phyloP scores from a whole-genome alignment of 805 yeast genomes.

The Limtongia smithiae region DNA sequence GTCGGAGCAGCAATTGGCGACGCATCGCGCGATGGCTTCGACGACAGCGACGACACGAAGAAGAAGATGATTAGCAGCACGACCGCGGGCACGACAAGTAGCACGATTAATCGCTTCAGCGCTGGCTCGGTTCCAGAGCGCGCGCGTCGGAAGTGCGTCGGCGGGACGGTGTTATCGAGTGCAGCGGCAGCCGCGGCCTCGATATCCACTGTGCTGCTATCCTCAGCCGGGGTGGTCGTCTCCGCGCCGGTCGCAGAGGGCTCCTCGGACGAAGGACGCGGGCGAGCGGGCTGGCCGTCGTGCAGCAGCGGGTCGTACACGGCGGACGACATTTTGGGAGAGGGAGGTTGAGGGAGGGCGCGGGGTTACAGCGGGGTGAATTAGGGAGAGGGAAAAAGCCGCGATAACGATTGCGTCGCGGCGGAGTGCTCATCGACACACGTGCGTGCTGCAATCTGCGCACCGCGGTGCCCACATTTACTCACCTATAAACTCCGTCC shows the following conservation, averaged over 20 bases:
- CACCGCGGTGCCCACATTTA: too few species aligned
- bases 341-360: too few species aligned
- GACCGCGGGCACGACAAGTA: conserved; percentile 30
- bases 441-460: too few species aligned
- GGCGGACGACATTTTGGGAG: neutral
- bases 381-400: too few species aligned
- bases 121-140: conserved; percentile 28
- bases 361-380: too few species aligned
- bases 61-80: conserved; percentile 29
- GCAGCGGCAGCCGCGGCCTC: conserved; percentile 28
- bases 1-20: conserved; percentile 40
- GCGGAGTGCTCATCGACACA: too few species aligned
- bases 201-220: conserved; percentile 17
- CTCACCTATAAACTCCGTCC: too few species aligned
- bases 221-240: neutral
- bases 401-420: too few species aligned
- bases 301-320: conserved; percentile 26
- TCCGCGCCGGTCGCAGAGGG: conserved; percentile 1
- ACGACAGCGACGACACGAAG: conserved; percentile 24
- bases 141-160: conserved; percentile 20
- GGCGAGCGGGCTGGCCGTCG: conserved; percentile 21
- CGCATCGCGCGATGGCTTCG: conserved; percentile 29
- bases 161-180: conserved; percentile 21
- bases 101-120: conserved; percentile 22
- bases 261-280: conserved; percentile 13